Conservation (phyloP, 768 basidiomycete genomes). For the Lepiota brunneoincarnata region DNA sequence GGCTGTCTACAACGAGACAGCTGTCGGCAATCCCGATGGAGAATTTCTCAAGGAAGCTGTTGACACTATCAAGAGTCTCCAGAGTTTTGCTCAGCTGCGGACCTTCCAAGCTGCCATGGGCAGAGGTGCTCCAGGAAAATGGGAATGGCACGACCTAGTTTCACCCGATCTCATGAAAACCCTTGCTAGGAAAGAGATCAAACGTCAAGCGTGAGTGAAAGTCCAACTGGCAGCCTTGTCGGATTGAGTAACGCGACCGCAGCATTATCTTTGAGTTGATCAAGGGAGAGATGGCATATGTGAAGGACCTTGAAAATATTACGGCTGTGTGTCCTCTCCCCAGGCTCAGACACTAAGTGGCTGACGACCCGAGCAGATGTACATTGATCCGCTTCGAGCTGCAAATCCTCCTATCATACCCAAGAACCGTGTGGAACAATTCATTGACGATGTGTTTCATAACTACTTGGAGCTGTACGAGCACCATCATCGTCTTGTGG, state of each 20-base stretch:
- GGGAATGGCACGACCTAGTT: slow-evolving; percentile 90
- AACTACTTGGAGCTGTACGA: slow-evolving; percentile 76
- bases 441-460: slow-evolving; percentile 87
- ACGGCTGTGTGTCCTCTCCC: slow-evolving; percentile 50
- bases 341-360: background rate
- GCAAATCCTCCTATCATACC: slow-evolving; percentile 79
- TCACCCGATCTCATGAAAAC: slow-evolving; percentile 54
- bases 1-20: slow-evolving; percentile 83
- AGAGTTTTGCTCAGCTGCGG: slow-evolving; percentile 75
- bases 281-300: slow-evolving; percentile 94
- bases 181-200: slow-evolving; percentile 71
- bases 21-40: slow-evolving; percentile 74
- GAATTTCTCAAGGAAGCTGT: slow-evolving; percentile 82
- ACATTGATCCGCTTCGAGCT: slow-evolving; percentile 51
- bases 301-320: slow-evolving; percentile 87
- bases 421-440: slow-evolving; percentile 64
- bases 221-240: background rate
- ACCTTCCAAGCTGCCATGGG: slow-evolving; percentile 92
- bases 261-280: slow-evolving; percentile 94
- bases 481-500: slow-evolving; percentile 75
- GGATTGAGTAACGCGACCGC: background rate
- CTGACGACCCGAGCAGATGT: slow-evolving; percentile 7
- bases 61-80: slow-evolving; percentile 76
- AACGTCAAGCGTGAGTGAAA: slow-evolving; percentile 25
- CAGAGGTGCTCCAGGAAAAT: slow-evolving; percentile 71